Conservation (phyloP, 2,329 filamentous ascomycete genomes). For the Hypoxylon sp. region DNA sequence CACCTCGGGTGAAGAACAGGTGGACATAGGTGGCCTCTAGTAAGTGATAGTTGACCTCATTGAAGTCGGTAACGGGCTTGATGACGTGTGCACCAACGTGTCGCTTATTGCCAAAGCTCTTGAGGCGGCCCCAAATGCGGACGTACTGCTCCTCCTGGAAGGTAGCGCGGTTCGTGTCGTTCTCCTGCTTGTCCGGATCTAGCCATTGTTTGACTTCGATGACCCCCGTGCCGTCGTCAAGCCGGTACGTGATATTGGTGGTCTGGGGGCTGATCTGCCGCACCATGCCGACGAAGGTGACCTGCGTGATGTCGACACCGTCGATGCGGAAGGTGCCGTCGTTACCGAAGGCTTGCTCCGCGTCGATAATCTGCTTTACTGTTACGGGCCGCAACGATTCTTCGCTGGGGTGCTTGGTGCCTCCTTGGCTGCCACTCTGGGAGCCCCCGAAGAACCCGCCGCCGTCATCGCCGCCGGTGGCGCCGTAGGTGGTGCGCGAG, state of each 20-base stretch:
- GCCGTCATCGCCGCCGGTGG: slow-evolving; percentile 70
- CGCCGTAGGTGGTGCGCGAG: slow-evolving; percentile 66
- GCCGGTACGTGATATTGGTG: slow-evolving; percentile 91
- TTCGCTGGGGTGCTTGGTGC: slow-evolving; percentile 73
- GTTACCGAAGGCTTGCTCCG: slow-evolving; percentile 77
- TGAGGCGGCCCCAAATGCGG: slow-evolving; percentile 87
- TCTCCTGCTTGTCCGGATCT: slow-evolving; percentile 72
- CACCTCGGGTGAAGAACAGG: slow-evolving; percentile 83
- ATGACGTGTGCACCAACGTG: slow-evolving; percentile 86
- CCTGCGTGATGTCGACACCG: slow-evolving; percentile 77
- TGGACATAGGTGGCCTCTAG: slow-evolving; percentile 93
- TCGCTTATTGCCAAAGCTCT: slow-evolving; percentile 85
- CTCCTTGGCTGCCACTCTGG: slow-evolving; percentile 69
- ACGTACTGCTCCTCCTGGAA: slow-evolving; percentile 84
- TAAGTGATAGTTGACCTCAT: slow-evolving; percentile 93
- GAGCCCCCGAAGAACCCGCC: slow-evolving; percentile 75
- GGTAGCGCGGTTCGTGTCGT: slow-evolving; percentile 63
- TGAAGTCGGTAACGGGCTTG: slow-evolving; percentile 84
- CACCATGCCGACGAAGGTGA: slow-evolving; percentile 92
- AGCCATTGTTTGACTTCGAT: slow-evolving; percentile 94
- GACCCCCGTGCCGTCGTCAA: slow-evolving; percentile 94
- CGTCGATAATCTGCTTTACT: slow-evolving; percentile 92
- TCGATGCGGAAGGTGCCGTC: slow-evolving; percentile 87
- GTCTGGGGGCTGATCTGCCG: slow-evolving; percentile 87
- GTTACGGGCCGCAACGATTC: slow-evolving; percentile 94